A percentile compares a stretch with the other conserved stretches of the same genome.
Conservation (phyloP, 495 filamentous ascomycete species). For the Pyrenula massariospora region DNA sequence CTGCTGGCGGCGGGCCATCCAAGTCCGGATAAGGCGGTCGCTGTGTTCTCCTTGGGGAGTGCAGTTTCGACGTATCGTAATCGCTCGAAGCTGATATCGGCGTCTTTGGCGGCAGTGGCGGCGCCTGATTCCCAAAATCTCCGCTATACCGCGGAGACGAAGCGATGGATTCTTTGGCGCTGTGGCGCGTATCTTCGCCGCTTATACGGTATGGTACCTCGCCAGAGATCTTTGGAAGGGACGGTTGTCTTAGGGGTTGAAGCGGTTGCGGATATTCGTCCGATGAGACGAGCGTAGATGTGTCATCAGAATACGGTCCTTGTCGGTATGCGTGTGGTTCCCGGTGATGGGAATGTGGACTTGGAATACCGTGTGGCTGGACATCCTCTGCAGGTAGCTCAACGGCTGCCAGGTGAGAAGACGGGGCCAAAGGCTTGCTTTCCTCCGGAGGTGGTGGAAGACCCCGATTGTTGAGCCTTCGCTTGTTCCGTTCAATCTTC, state of each 20-base stretch:
- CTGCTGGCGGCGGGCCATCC: conserved; percentile 70
- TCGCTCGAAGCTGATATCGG: conserved; percentile 37
- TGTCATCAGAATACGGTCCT: conserved; percentile 33
- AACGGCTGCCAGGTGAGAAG: conserved; percentile 38
- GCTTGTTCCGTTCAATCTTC: conserved; percentile 63
- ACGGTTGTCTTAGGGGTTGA: conserved; percentile 15
- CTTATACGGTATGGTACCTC: conserved; percentile 27
- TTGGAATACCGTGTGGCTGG: conserved; percentile 12
- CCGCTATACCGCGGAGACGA: conserved; percentile 30
- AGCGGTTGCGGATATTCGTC: conserved; percentile 43
- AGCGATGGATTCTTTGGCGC: conserved; percentile 23
- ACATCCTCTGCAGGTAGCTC: conserved; percentile 53
- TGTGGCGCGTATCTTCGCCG: conserved; percentile 19
- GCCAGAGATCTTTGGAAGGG: conserved; percentile 25
- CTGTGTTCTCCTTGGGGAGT: conserved; percentile 12
- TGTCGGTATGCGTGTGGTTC: conserved; percentile 13
- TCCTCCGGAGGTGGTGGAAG: conserved; percentile 7
- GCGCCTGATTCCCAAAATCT: conserved; percentile 39
- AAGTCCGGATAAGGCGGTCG: conserved; percentile 65
- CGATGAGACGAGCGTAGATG: conserved; percentile 44
- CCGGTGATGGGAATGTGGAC: conserved; percentile 11
- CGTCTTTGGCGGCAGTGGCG: conserved; percentile 77
- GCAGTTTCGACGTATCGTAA: conserved; percentile 10
- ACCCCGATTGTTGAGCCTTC: conserved; percentile 12
- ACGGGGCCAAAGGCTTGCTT: conserved; percentile 20